phyloP scores from a whole-genome alignment of 1,284 basidiomycete genomes.

The Cystobasidiaceae sp. region DNA sequence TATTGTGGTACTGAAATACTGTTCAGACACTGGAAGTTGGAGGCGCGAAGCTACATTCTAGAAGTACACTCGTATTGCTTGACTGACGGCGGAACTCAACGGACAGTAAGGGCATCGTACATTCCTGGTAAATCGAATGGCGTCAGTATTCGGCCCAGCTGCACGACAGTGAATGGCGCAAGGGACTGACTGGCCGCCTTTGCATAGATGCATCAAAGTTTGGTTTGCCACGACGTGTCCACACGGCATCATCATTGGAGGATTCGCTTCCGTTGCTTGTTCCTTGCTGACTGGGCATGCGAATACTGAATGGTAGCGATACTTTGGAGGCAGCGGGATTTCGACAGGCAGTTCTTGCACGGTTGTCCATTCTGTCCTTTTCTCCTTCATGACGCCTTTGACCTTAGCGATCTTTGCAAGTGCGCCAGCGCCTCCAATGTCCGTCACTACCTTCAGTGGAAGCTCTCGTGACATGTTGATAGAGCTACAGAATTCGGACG shows the following conservation, averaged over 20 bases:
- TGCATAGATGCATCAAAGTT: constrained; percentile 76
- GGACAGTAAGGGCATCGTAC: constrained; percentile 89
- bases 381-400: constrained; percentile 48
- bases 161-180: background rate
- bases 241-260: constrained; percentile 94
- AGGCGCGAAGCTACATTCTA: constrained; percentile 44
- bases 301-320: constrained; percentile 94
- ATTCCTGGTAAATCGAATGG: constrained; percentile 53
- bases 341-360: constrained; percentile 55
- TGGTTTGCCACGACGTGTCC: constrained; percentile 91
- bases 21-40: background rate
- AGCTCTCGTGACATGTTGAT: constrained; percentile 38
- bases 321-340: constrained; percentile 76
- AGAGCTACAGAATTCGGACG: constrained; percentile 31
- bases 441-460: constrained; percentile 47
- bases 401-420: constrained; percentile 48
- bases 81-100: constrained; percentile 58
- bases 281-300: constrained; percentile 97
- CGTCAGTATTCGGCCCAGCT: background rate
- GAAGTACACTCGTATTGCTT: constrained; percentile 67
- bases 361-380: constrained; percentile 49
- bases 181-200: constrained; percentile 69
- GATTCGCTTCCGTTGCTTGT: constrained; percentile 78
- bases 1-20: background rate
- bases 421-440: constrained; percentile 48